A percentile compares a stretch with the other conserved stretches of the same genome.
Conservation (phyloP, 495 filamentous ascomycete species). For the Neurospora sp. region DNA sequence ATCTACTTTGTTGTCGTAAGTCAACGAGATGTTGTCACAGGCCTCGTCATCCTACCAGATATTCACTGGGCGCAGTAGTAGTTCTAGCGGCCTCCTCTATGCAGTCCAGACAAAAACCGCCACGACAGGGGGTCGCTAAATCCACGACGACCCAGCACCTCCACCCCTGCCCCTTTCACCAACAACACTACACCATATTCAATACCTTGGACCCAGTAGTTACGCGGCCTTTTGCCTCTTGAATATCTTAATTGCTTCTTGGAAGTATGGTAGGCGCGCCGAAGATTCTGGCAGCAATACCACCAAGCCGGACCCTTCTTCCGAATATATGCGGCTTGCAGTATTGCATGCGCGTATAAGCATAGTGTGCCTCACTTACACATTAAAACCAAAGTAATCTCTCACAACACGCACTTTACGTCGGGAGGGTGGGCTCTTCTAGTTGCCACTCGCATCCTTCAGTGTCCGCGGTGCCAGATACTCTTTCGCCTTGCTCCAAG, state of each 20-base stretch:
- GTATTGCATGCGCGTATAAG: neutral
- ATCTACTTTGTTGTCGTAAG: neutral
- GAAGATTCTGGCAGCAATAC: neutral
- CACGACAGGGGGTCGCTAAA: neutral
- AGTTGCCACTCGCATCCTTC: neutral
- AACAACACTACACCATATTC: neutral
- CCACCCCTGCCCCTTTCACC: neutral
- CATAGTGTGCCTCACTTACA: neutral
- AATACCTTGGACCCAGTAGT: neutral
- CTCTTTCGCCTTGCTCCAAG: conserved; percentile 55
- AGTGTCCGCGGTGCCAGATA: conserved; percentile 39
- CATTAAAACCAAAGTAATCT: neutral
- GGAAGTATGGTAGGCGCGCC: neutral
- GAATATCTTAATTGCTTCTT: neutral
- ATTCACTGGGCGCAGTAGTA: neutral
- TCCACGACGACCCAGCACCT: neutral
- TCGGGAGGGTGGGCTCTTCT: neutral
- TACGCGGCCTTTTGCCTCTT: neutral
- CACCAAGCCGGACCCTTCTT: neutral
- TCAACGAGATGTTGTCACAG: neutral
- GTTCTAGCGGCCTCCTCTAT: neutral
- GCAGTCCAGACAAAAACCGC: neutral
- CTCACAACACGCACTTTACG: neutral
- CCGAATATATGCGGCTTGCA: neutral
- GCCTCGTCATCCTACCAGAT: neutral